Evolutionary conservation across 176 grass and related monocot genomes (phyloP).

Genomic region (Ensete ventricosum): DNA sequence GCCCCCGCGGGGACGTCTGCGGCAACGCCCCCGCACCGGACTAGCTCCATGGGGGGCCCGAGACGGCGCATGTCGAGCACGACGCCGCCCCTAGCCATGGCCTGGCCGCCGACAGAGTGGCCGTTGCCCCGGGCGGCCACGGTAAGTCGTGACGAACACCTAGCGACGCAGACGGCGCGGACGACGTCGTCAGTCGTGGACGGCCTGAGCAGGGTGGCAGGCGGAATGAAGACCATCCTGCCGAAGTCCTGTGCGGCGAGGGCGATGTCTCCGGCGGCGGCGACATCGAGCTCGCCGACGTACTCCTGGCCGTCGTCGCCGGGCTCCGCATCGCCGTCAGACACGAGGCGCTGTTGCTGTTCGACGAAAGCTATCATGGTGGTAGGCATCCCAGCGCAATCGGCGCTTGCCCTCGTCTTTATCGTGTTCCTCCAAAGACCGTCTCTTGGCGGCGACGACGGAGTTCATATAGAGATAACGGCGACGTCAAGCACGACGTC

Average conservation of each 20-base stretch:
- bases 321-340: constrained; percentile 13
- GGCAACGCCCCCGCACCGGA: neutral
- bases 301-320: neutral
- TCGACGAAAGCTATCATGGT: constrained; percentile 62
- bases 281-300: constrained; percentile 2
- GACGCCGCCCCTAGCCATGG: constrained; percentile 53
- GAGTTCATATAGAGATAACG: too few species aligned
- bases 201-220: constrained; percentile 46
- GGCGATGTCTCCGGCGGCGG: constrained; percentile 2
- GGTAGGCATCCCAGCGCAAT: neutral
- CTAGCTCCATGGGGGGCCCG: constrained; percentile 23
- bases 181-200: constrained; percentile 49
- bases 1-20: constrained; percentile 64
- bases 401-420: too few species aligned
- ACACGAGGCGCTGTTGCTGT: constrained; percentile 18
- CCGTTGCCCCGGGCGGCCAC: constrained; percentile 88
- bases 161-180: constrained; percentile 34
- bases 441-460: too few species aligned
- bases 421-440: too few species aligned
- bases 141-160: constrained; percentile 25
- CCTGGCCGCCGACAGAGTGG: constrained; percentile 75
- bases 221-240: constrained; percentile 34
- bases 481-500: too few species aligned
- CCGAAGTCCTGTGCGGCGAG: constrained; percentile 69
- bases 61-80: constrained; percentile 86